phyloP scores from a whole-genome alignment of 305 asterid genomes.

The Petunia hybrid region DNA sequence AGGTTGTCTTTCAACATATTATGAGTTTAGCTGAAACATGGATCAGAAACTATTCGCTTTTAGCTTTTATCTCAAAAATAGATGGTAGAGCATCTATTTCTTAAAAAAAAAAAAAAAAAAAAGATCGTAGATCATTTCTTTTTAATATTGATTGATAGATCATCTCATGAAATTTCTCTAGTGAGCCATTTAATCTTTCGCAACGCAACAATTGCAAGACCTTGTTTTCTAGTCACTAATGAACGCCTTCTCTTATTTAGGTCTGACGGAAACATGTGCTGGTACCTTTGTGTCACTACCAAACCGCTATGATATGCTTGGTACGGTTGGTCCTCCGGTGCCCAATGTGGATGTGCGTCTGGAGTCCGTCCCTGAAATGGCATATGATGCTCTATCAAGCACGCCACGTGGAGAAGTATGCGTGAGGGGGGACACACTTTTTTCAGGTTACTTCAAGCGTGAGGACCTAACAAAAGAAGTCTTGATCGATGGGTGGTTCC shows the following conservation, averaged over 20 bases:
- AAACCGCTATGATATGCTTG: constrained; percentile 75
- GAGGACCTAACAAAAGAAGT: constrained; percentile 96
- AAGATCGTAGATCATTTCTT: background rate
- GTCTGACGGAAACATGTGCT: constrained; percentile 94
- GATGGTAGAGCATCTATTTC: background rate
- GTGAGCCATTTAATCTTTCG: background rate
- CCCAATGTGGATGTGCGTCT: constrained; percentile 92
- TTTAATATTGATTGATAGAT: background rate
- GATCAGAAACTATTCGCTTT: background rate
- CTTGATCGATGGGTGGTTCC: constrained; percentile 90
- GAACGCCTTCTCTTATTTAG: constrained; percentile 47
- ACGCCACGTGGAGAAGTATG: constrained; percentile 93
- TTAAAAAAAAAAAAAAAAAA: no score
- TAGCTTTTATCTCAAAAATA: constrained; percentile 16
- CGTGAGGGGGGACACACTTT: constrained; percentile 77
- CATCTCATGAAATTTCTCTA: background rate
- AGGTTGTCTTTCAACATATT: constrained; percentile 8
- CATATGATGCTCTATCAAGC: constrained; percentile 80
- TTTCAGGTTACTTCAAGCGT: constrained; percentile 89
- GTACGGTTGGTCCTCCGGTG: constrained; percentile 97
- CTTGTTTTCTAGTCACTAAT: background rate
- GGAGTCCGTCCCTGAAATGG: constrained; percentile 98
- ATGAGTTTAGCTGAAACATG: constrained; percentile 3
- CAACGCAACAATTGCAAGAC: background rate
- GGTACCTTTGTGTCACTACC: constrained; percentile 94